A percentile compares a stretch with the other conserved stretches of the same genome.
Evolutionary conservation across 805 yeast species (phyloP).

Genomic region (Starmerella apis): DNA sequence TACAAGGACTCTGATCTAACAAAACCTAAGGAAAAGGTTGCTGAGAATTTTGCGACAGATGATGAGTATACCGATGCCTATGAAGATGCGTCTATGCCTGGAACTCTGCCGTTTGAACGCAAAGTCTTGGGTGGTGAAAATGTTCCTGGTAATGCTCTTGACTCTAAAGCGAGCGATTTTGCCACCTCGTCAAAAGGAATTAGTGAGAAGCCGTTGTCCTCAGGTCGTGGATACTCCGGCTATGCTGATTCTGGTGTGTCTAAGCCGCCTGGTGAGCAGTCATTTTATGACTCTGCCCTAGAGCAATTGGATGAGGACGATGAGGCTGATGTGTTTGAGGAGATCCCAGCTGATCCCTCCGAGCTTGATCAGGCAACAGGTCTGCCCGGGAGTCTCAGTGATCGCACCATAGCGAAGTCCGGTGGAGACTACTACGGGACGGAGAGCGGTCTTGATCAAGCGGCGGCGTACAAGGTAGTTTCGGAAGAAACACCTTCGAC

Average conservation of each 20-base stretch:
- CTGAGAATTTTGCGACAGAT: not conserved
- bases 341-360: not conserved
- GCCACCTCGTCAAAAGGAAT: not conserved
- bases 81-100: constrained; percentile 1
- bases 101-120: constrained; percentile 3
- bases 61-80: constrained; percentile 5
- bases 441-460: constrained; percentile 3
- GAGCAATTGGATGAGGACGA: constrained; percentile 5
- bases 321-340: not conserved
- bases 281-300: constrained; percentile 1
- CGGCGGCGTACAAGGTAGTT: constrained; percentile 7
- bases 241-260: not conserved
- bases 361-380: not conserved
- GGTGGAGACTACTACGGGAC: not conserved
- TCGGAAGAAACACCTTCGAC: not conserved
- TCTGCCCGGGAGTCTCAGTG: constrained; percentile 8
- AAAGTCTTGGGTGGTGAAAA: not conserved
- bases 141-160: not conserved
- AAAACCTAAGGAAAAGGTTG: constrained; percentile 2
- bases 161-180: not conserved
- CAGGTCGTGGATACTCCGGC: not conserved
- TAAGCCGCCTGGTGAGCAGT: not conserved
- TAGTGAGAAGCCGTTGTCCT: not conserved
- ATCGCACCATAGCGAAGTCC: constrained; percentile 6
- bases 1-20: not conserved